Evolutionary conservation across 352 stramenopile species (phyloP).

Genomic region (Pilasporangium apinafurcum): DNA sequence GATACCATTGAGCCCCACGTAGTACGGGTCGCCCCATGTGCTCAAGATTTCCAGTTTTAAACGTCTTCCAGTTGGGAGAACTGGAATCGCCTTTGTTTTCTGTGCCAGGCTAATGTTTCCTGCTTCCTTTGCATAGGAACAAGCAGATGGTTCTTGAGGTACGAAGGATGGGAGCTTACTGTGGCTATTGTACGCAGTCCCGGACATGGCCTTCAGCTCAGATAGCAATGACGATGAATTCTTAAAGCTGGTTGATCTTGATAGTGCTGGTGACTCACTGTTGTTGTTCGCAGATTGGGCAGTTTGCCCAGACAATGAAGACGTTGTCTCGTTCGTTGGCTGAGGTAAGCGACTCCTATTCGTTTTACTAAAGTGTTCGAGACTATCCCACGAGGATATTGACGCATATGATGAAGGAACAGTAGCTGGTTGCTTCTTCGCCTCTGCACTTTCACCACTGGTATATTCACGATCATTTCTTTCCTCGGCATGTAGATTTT

Average conservation of each 20-base stretch:
- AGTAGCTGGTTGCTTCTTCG: background rate
- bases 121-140: too few species aligned
- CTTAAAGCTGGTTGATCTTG: background rate
- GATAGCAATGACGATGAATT: conserved; percentile 6
- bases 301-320: background rate
- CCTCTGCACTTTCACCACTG: background rate
- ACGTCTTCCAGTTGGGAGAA: conserved; percentile 49
- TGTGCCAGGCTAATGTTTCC: background rate
- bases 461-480: background rate
- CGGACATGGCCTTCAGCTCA: conserved; percentile 1
- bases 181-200: background rate
- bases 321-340: conserved; percentile 7
- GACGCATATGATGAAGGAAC: background rate
- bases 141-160: too few species aligned
- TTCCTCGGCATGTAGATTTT: too few species aligned
- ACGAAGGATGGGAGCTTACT: too few species aligned
- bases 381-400: conserved; percentile 45
- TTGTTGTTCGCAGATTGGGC: background rate
- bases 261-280: background rate
- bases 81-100: conserved; percentile 26
- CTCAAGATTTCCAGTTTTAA: conserved; percentile 74
- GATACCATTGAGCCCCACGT: conserved; percentile 87
- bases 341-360: conserved; percentile 46
- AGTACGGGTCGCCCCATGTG: conserved; percentile 88
- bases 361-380: conserved; percentile 80